Base-by-base conservation (phyloP, 1,284 basidiomycete genomes). In the Puccinia hordei region DNA sequence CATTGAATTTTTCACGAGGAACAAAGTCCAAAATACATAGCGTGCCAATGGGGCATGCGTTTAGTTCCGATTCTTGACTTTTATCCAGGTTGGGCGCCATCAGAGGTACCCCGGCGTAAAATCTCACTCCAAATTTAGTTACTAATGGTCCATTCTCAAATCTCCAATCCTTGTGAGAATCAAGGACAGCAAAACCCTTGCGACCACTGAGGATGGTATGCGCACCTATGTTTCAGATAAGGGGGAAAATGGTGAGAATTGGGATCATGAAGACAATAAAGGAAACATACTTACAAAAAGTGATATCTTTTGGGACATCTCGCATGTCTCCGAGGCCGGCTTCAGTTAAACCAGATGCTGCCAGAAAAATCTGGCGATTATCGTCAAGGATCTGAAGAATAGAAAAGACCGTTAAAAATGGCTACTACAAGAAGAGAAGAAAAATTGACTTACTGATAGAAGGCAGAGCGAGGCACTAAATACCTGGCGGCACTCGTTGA, bases 351-450 rank as follows among this genome's bases (percentile, higher is more conserved):
- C 72, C 72, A n/a, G 79, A 80, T 57, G 46, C 71, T 8, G 83
- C 84, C 35, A 84, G 81, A 82, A 84, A 84, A n/a, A 84, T 77
- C 73, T 84, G 84, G 24, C 81, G 76, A 24, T 84, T 82, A 27
- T 83, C 83, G 69, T 84, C 83, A 44, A 85, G 81, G 17, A 80
- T 41, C 79, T 80, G 69, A 68, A 19, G 27, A 10, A 51, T 15
- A 65, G 24, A 51, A 46, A 22, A 35, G 27, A 4, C 61, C 33
- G 38, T 74, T 17, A 63, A n/a, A 17, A 35, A n/a, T 1, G 1
- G 19, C 57, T 35, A 72, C 38, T 0, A 72, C 38, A 10, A 59
- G n/a, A 68, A 53, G 17, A 12, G 53, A 53, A 73, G 9, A 35
- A 46, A 35, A 27, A 33, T 15, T 17, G 38, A 68, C 71, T 65